phyloP scores from a whole-genome alignment of 2,329 filamentous ascomycete species.

The Phaeosphaeriaceae sp. region DNA sequence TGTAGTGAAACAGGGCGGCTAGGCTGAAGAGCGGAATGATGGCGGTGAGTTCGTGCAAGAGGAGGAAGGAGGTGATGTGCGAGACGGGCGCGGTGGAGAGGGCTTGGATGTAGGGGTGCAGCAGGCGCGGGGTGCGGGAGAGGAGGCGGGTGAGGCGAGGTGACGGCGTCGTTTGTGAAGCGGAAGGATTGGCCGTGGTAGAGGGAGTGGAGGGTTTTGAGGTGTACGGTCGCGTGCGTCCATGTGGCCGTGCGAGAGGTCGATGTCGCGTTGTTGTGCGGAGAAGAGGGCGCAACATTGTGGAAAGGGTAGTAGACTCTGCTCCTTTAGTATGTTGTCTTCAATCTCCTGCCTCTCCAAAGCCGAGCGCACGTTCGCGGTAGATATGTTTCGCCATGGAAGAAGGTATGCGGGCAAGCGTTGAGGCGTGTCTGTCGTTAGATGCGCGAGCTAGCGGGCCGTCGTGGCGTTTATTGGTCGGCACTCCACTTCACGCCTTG shows the following conservation, averaged over 20 bases:
- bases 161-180: slow-evolving; percentile 22
- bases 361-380: neutral
- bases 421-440: no score
- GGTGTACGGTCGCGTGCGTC: neutral
- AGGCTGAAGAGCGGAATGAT: slow-evolving; percentile 68
- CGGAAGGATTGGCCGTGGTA: neutral
- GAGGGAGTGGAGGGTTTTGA: neutral
- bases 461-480: neutral
- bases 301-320: neutral
- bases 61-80: slow-evolving; percentile 83
- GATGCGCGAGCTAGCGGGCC: neutral
- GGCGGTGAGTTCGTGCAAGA: slow-evolving; percentile 88
- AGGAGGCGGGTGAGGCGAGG: slow-evolving; percentile 40
- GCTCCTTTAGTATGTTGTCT: neutral
- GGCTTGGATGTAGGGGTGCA: slow-evolving; percentile 72
- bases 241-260: neutral
- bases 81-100: slow-evolving; percentile 80
- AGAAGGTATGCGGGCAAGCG: no score
- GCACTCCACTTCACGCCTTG: slow-evolving; percentile 10
- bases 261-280: neutral
- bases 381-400: neutral
- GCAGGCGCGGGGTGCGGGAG: slow-evolving; percentile 62
- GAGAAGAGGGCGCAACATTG: neutral
- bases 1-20: slow-evolving; percentile 63
- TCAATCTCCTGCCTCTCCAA: neutral